These are phyloP conservation scores for Chaetoscypha palmicola DNA, from an alignment of 2,329 filamentous ascomycete genomes.

Conservation along the genomic window DNA sequence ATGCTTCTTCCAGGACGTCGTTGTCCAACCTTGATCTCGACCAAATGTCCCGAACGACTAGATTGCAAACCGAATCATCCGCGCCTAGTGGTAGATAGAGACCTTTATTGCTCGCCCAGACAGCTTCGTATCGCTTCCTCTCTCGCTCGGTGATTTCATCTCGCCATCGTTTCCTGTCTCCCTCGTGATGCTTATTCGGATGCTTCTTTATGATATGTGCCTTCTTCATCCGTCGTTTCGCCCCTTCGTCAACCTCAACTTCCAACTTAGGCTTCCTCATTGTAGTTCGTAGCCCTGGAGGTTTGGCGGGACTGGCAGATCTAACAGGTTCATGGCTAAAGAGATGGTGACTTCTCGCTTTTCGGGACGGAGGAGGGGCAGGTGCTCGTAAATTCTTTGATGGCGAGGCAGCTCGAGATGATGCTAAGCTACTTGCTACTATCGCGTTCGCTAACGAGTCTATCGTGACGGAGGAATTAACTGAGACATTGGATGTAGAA, in stretches of 20 bases:
- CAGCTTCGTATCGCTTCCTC: slow-evolving; percentile 73
- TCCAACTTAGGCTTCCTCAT: slow-evolving; percentile 52
- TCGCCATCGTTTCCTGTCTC: slow-evolving; percentile 67
- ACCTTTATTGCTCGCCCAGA: slow-evolving; percentile 78
- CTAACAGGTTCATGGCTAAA: slow-evolving; percentile 30
- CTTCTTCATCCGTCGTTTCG: slow-evolving; percentile 45
- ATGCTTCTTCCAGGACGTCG: slow-evolving; percentile 67
- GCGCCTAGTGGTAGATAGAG: slow-evolving; percentile 33
- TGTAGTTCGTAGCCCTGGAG: slow-evolving; percentile 52
- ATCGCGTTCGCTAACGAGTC: slow-evolving; percentile 67
- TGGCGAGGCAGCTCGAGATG: slow-evolving; percentile 44
- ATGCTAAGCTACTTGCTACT: slow-evolving; percentile 66
- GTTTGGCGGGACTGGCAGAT: slow-evolving; percentile 33
- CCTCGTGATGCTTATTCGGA: slow-evolving; percentile 67
- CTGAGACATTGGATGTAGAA: slow-evolving; percentile 13
- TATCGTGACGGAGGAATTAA: slow-evolving; percentile 40
- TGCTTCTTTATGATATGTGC: slow-evolving; percentile 58
- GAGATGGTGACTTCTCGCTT: slow-evolving; percentile 27
- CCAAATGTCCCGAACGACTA: slow-evolving; percentile 73
- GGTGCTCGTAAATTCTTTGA: slow-evolving; percentile 17
- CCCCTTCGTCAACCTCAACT: slow-evolving; percentile 46
- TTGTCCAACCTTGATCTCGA: slow-evolving; percentile 57
- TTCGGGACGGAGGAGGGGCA: slow-evolving; percentile 31
- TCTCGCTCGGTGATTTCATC: slow-evolving; percentile 66
- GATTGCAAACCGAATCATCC: slow-evolving; percentile 52